Base-by-base conservation (phyloP, 352 stramenopile genomes). In the Poterioochromonas sp. region DNA sequence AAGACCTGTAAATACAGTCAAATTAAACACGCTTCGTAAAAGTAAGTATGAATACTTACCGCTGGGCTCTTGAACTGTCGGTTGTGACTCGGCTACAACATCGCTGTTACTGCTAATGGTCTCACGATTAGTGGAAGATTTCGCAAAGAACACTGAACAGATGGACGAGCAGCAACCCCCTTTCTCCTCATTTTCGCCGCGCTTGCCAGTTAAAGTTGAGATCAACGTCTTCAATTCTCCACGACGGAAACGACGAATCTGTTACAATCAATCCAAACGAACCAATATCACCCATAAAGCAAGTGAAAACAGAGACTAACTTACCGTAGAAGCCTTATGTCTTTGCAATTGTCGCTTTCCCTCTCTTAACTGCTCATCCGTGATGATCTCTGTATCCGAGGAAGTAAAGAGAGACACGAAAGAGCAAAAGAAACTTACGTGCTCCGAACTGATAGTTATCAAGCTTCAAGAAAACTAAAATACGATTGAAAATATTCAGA, bases 381-480 rank as follows among this genome's bases (percentile, higher is more conserved):
- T 74, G n/a, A 74, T 12, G 22, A 74, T 74, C 12, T 53, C 65
- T 43, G 62, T 34, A 34, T 63, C 11, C 8, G 29, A 35, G 26
- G 29, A 63, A 32, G 29, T 32, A n/a, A 63, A 8, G 29, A 35
- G 2, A 32, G 11, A 29, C 11, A 35, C 8, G 3, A 5, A 11
- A 63, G 18, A 63, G 8, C 29, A 35, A n/a, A 35, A 35, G 3
- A 32, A 8, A 32, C 5, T 63, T 32, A 63, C 53, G 8, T 39
- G 60, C 65, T 12, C 65, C 65, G 40, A 74, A 74, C 41, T 74
- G 65, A 37, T 58, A 74, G 37, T 74, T 54, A 5, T 54, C 65
- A 8, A 74, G 40, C 65, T 74, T 74, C 1, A 51, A 26, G 34
- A 58, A n/a, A 0, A 74, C 65, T 2, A 74, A n/a, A 35, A 74